Base-by-base conservation (phyloP, 1,284 basidiomycete genomes). In the Marasmius tenuissimus region DNA sequence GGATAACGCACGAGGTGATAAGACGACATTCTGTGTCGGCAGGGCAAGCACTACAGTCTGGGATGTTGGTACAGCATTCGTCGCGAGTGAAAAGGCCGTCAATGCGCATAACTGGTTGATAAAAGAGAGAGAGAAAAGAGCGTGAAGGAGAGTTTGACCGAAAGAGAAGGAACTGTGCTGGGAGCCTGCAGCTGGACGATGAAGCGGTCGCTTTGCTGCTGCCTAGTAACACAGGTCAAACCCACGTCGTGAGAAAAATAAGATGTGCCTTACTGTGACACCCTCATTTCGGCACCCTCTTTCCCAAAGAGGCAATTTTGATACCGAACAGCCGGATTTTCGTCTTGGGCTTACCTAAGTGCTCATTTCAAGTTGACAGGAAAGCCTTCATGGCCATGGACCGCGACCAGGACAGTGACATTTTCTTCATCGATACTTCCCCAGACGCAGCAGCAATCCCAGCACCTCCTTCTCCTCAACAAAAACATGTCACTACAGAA, bases 361-460 rank as follows among this genome's bases (percentile, higher is more conserved):
- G 27, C 27, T 27, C 27, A 27, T 27, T 27, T 27, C 27, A 27
- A 27, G 27, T 27, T 27, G 27, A n/a, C n/a, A n/a, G n/a, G n/a
- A 27, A 27, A 2, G 27, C 27, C 27, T 27, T 27, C 27, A 35
- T 38, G 11, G 34, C 16, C 33, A 18, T 20, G 12, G 45, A 12
- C 49, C 61, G 14, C 34, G 48, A 14, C 37, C 61, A 9, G 39
- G 33, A 20, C 57, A 40, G 57, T 22, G 66, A 75, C 27, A 47
- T 85, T 6, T 91, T 87, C 71, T 83, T 81, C 69, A 67, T 88
- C 56, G 89, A 91, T 68, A 68, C 75, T 20, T 69, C 68, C 3
- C 82, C 85, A 1, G 70, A 71, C 12, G 65, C 71, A 1, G 58
- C 79, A 16, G 63, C 71, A 14, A 10, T 33, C 38, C 27, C 35